Evolutionary conservation across 2,329 filamentous ascomycete genomes (phyloP), one percentile per base, ranked within the genome.

Genomic region (Claviceps spartinae): DNA sequence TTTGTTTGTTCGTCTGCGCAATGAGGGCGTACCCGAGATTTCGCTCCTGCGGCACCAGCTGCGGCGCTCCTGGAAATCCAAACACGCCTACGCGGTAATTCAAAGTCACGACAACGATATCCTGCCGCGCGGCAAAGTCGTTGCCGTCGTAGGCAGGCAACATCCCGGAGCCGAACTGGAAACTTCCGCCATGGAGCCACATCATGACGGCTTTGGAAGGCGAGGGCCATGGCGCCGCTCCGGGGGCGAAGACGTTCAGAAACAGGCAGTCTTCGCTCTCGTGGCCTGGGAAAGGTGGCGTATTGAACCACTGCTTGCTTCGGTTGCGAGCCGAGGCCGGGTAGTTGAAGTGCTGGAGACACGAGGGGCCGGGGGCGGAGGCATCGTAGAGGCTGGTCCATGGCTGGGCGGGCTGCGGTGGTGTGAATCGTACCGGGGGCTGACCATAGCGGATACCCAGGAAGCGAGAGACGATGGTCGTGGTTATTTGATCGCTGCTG

Each of bases 81-180:
- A 70, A 72, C 49, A 73, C 65, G 0, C 56, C 57, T 2, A 59
- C 50, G 6, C 57, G 52, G 24, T 59, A 55, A 3, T 70, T 73
- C 20, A 74, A 66, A 43, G 67, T 68, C 1, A 61, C 56, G 1
- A 63, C 54, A 51, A 63, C 47, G 60, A 60, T 55, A 53, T 54
- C 18, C 53, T 57, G 13, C 53, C 48, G 14, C 52, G 54, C 34
- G 52, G 37, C 5, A 11, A 46, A 34, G 9, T 34, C 34, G 42
- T 24, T 24, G n/a, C 52, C 52, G 18, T 50, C 48, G 49, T 57
- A 59, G 51, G 22, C 54, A 26, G 46, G 56, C 36, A 53, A 44
- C 38, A 44, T 52, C n/a, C 26, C 55, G 2, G 41, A 52, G 4
- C 56, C 58, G 16, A 54, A 55, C 24, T 50, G 48, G 26, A 60